Base-by-base conservation (phyloP, 1,284 basidiomycete genomes). In the Vanrija sp. region DNA sequence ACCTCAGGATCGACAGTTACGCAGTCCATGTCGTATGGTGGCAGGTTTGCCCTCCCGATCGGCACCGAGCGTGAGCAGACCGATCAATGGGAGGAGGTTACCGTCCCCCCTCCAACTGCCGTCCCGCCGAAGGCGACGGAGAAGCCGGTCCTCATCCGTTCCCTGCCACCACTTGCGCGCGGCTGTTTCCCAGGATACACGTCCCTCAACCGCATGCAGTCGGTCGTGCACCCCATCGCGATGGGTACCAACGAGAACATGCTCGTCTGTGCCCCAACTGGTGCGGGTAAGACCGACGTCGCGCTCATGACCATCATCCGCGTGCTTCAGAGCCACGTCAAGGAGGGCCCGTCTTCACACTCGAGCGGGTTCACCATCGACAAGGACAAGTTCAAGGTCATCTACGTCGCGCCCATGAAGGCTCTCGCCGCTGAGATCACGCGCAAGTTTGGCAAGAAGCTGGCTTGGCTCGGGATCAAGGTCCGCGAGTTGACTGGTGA, bases 361-460 rank as follows among this genome's bases (percentile, higher is more conserved):
- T 61, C 69, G 41, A 68, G 65, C 47, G 86, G 71, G 20, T 71
- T 71, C 61, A 62, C 79, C n/a, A 87, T 93, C 57, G 75, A 84
- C 57, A 80, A 80, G 41, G 82, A 89, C 57, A 77, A 83, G 4
- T 98, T 98, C 80, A 98, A 99, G 75, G 86, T 99, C 55, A 92
- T 99, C 52, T 99, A 99, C 67, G 96, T 99, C 35, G 96, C 96
- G 9, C 96, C 96, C 0, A 98, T 98, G 93, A 99, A 99, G 73
- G 96, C 96, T 3, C 78, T 99, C 31, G 96, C 95, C 0, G 85
- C 93, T 3, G 96, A 99, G 70, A 93, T 98, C 61, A 89, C 92
- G 7, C 84, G 90, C 51, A 99, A 99, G 73, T 82, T 98, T 36
- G 83, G 85, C 24, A 97, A 88, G 77, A 82, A 96, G 37, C 78